These are phyloP conservation scores for Musa schizocarpa DNA, from an alignment of 176 grass and related monocot genomes.

Conservation along the genomic window DNA sequence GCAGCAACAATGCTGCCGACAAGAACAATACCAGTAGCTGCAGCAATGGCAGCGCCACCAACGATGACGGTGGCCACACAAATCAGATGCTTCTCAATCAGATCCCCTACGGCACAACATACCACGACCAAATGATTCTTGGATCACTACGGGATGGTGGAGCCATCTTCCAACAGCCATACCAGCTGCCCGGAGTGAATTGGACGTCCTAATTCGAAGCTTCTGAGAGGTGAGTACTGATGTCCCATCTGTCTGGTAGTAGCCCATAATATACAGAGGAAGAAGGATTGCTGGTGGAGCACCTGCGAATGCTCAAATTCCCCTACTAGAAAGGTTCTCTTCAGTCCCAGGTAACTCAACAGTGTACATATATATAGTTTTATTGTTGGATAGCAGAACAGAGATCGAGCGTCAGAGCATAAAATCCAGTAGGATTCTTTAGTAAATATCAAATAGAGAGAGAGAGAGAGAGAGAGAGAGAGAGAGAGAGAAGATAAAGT, in stretches of 20 bases:
- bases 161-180: slow-evolving; percentile 46
- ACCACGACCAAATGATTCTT: slow-evolving; percentile 28
- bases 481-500: too few relatives aligned
- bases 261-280: too few relatives aligned
- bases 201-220: slow-evolving; percentile 44
- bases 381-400: background rate
- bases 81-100: slow-evolving; percentile 26
- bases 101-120: slow-evolving; percentile 5
- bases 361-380: background rate
- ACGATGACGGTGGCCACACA: slow-evolving; percentile 19
- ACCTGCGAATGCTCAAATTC: too few relatives aligned
- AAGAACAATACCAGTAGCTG: slow-evolving; percentile 21
- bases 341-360: background rate
- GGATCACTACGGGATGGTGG: slow-evolving; percentile 25
- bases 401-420: background rate
- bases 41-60: slow-evolving; percentile 25
- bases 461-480: too few relatives aligned
- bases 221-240: too few relatives aligned
- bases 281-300: too few relatives aligned
- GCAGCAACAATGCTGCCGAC: slow-evolving; percentile 16
- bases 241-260: too few relatives aligned
- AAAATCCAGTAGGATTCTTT: background rate
- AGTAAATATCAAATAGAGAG: background rate
- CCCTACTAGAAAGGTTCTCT: background rate
- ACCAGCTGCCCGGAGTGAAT: slow-evolving; percentile 61